A percentile compares a stretch with the other conserved stretches of the same genome.
These are phyloP conservation scores for Sugiyamaella smithiae DNA, from an alignment of 805 yeast genomes.

Conservation along the genomic window DNA sequence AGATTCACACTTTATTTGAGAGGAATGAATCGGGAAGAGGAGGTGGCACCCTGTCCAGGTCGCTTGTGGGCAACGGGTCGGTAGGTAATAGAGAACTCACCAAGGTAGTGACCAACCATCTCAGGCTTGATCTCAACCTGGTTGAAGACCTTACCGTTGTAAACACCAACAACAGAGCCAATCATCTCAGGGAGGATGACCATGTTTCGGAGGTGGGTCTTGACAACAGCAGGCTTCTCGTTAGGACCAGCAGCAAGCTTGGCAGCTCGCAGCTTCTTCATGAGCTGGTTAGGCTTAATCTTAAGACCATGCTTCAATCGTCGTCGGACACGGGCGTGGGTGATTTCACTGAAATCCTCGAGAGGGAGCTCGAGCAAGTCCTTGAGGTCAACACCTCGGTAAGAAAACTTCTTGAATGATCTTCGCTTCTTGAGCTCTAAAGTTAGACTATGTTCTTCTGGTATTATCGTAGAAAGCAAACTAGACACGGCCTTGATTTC, in stretches of 20 bases:
- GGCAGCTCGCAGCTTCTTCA: slow-evolving; percentile 97
- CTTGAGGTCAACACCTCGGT: slow-evolving; percentile 97
- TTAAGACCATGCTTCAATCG: slow-evolving; percentile 98
- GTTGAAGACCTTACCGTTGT: slow-evolving; percentile 99
- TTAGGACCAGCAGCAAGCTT: slow-evolving; percentile 71
- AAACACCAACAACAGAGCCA: slow-evolving; percentile 97
- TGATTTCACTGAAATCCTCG: slow-evolving; percentile 95
- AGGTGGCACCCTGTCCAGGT: slow-evolving; percentile 66
- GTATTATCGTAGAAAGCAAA: too few relatives aligned
- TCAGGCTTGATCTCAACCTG: slow-evolving; percentile 98
- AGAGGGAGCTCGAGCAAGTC: slow-evolving; percentile 90
- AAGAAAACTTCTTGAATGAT: slow-evolving; percentile 96
- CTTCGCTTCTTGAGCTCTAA: slow-evolving; percentile 47
- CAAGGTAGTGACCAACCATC: slow-evolving; percentile 99
- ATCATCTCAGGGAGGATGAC: slow-evolving; percentile 99
- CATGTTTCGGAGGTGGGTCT: slow-evolving; percentile 99
- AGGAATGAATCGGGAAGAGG: slow-evolving; percentile 79
- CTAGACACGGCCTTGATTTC: too few relatives aligned
- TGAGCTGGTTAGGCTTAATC: slow-evolving; percentile 90
- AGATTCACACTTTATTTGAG: slow-evolving; percentile 42
- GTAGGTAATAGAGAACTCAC: slow-evolving; percentile 99
- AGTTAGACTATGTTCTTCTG: slow-evolving; percentile 7
- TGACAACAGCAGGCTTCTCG: slow-evolving; percentile 97
- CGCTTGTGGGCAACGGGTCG: slow-evolving; percentile 99
- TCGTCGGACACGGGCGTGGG: slow-evolving; percentile 99